Evolutionary conservation across 2,329 filamentous ascomycete genomes (phyloP).

Genomic region (Bipolaris gigantea): DNA sequence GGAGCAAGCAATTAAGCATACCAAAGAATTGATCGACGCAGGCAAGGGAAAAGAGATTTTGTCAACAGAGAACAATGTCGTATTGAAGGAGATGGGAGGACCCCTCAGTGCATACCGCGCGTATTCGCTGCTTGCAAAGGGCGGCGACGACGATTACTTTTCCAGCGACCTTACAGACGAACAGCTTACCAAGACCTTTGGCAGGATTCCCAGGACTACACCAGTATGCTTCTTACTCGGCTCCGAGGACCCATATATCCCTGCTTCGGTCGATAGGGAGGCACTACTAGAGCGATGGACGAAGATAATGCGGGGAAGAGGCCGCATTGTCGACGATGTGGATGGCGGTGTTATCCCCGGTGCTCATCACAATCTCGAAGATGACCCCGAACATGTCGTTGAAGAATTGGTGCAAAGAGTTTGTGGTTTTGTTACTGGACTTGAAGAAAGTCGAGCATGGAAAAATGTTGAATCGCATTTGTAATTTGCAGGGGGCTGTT

Average conservation of each 20-base stretch:
- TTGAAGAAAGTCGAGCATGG: slow-evolving; percentile 11
- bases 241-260: slow-evolving; percentile 67
- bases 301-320: slow-evolving; percentile 46
- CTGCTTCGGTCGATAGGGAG: slow-evolving; percentile 59
- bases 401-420: slow-evolving; percentile 56
- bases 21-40: slow-evolving; percentile 58
- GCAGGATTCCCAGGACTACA: slow-evolving; percentile 53
- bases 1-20: slow-evolving; percentile 47
- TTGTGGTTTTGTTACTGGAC: slow-evolving; percentile 50
- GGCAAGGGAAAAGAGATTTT: slow-evolving; percentile 61
- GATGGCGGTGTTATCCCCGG: slow-evolving; percentile 54
- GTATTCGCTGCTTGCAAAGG: slow-evolving; percentile 58
- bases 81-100: slow-evolving; percentile 37
- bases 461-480: background rate
- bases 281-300: slow-evolving; percentile 62
- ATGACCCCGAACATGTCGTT: slow-evolving; percentile 51
- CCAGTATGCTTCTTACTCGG: slow-evolving; percentile 68
- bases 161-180: slow-evolving; percentile 71
- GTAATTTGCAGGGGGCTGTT: background rate
- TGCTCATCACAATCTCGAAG: slow-evolving; percentile 57
- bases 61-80: slow-evolving; percentile 40
- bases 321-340: slow-evolving; percentile 53
- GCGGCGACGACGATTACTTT: slow-evolving; percentile 84
- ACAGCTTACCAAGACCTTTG: slow-evolving; percentile 66
- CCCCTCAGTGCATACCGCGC: slow-evolving; percentile 62